phyloP scores from a whole-genome alignment of 768 basidiomycete species.

The Tephrocybe rancida region DNA sequence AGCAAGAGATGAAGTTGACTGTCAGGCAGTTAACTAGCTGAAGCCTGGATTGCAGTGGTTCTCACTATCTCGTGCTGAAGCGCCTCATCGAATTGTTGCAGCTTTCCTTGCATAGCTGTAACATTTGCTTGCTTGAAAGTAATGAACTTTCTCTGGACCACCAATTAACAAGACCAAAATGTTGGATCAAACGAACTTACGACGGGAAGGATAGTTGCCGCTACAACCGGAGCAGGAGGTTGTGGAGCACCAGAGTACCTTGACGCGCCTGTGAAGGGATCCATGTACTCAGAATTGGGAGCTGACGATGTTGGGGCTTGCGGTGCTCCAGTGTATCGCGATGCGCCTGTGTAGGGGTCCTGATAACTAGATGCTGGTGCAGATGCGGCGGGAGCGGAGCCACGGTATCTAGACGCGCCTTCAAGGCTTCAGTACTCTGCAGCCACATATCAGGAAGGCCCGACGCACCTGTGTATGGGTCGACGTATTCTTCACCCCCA shows the following conservation, averaged over 20 bases:
- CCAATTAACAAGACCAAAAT: not conserved
- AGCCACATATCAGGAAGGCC: slow-evolving; percentile 1
- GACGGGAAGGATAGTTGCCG: slow-evolving; percentile 51
- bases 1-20: slow-evolving; percentile 75
- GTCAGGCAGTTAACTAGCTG: slow-evolving; percentile 4
- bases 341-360: slow-evolving; percentile 77
- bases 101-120: slow-evolving; percentile 75
- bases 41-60: not conserved
- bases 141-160: slow-evolving; percentile 56
- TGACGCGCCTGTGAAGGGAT: slow-evolving; percentile 74
- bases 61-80: slow-evolving; percentile 72
- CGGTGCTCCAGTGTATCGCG: slow-evolving; percentile 54
- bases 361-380: slow-evolving; percentile 40
- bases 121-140: slow-evolving; percentile 87
- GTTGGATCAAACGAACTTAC: slow-evolving; percentile 31
- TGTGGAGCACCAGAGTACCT: slow-evolving; percentile 53
- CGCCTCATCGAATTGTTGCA: slow-evolving; percentile 73
- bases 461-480: slow-evolving; percentile 84
- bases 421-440: slow-evolving; percentile 8
- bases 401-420: slow-evolving; percentile 70
- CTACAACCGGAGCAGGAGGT: slow-evolving; percentile 32
- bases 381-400: slow-evolving; percentile 33
- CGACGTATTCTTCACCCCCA: slow-evolving; percentile 64
- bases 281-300: slow-evolving; percentile 41
- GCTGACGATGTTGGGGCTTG: slow-evolving; percentile 34